A percentile compares a stretch with the other conserved stretches of the same genome.
Conservation (phyloP, 768 basidiomycete genomes). For the Solioccasus polychromus region DNA sequence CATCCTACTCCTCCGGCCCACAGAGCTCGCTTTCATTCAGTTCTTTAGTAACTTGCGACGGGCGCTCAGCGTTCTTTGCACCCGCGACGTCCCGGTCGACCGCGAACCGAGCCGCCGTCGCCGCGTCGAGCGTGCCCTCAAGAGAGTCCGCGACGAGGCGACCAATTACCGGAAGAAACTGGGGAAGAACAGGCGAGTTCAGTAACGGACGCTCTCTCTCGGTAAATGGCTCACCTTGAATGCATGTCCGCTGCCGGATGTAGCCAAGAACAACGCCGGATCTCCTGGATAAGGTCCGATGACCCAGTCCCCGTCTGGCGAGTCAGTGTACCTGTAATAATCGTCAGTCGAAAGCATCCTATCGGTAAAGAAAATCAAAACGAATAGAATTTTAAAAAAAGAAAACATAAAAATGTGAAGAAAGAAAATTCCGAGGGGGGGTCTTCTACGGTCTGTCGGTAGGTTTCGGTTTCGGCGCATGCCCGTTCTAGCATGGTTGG, state of each 20-base stretch:
- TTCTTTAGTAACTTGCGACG: slow-evolving; percentile 25
- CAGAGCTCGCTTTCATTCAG: slow-evolving; percentile 51
- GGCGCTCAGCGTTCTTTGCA: slow-evolving; percentile 21
- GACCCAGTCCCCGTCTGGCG: slow-evolving; percentile 84
- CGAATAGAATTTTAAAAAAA: slow-evolving; percentile 4
- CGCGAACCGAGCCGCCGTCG: slow-evolving; percentile 59
- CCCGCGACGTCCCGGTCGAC: slow-evolving; percentile 42
- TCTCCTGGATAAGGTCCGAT: slow-evolving; percentile 70
- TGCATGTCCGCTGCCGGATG: slow-evolving; percentile 85
- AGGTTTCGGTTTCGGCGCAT: background rate
- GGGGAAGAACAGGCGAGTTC: background rate
- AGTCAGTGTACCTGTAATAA: slow-evolving; percentile 77
- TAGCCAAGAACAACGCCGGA: slow-evolving; percentile 70
- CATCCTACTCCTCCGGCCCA: slow-evolving; percentile 36
- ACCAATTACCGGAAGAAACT: slow-evolving; percentile 90
- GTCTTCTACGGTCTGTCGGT: slow-evolving; percentile 5
- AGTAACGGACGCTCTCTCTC: background rate
- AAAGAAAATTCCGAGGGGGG: background rate
- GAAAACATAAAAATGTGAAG: background rate
- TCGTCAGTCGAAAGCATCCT: background rate
- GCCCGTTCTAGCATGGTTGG: too few species aligned
- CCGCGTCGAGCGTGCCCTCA: slow-evolving; percentile 55
- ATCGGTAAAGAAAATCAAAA: background rate
- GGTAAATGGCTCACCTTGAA: slow-evolving; percentile 61
- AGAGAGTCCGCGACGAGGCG: slow-evolving; percentile 70